These are phyloP conservation scores for Populus alba DNA, from an alignment of 345 rosid genomes.

Conservation along the genomic window DNA sequence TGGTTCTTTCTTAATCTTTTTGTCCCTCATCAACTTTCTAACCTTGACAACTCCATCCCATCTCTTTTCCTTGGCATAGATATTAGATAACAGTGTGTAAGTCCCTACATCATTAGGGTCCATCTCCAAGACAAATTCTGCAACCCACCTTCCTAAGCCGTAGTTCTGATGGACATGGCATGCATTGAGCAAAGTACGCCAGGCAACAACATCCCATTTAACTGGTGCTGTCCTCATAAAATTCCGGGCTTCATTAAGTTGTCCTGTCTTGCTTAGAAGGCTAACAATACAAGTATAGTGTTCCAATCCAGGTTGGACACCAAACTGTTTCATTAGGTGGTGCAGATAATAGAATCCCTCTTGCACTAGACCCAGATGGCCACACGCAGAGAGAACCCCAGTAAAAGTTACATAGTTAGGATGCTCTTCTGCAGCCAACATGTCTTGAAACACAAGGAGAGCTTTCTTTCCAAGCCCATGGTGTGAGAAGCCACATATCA, in stretches of 20 bases:
- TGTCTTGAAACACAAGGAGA: constrained; percentile 48
- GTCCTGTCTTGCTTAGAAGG: constrained; percentile 71
- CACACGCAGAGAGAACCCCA: constrained; percentile 77
- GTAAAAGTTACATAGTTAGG: constrained; percentile 75
- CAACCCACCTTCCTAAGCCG: constrained; percentile 55
- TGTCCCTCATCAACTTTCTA: constrained; percentile 61
- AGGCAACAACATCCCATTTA: constrained; percentile 75
- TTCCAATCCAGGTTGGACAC: constrained; percentile 60
- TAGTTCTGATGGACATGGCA: constrained; percentile 58
- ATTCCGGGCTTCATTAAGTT: constrained; percentile 51
- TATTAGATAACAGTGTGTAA: constrained; percentile 51
- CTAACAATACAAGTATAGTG: constrained; percentile 78
- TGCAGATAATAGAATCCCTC: constrained; percentile 59
- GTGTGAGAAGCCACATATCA: constrained; percentile 75
- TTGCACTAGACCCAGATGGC: constrained; percentile 55
- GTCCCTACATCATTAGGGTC: constrained; percentile 70
- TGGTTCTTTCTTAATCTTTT: constrained; percentile 73
- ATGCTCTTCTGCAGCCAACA: constrained; percentile 46
- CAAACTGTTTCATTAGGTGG: constrained; percentile 50
- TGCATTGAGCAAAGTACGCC: constrained; percentile 72
- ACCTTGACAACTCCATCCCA: constrained; percentile 70
- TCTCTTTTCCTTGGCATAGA: constrained; percentile 61
- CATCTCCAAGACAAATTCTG: constrained; percentile 43
- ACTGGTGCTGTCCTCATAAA: constrained; percentile 65
- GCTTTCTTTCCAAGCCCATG: constrained; percentile 74